Conservation (phyloP, 2,329 filamentous ascomycete genomes). For the Rhinocladiella mackenziei region DNA sequence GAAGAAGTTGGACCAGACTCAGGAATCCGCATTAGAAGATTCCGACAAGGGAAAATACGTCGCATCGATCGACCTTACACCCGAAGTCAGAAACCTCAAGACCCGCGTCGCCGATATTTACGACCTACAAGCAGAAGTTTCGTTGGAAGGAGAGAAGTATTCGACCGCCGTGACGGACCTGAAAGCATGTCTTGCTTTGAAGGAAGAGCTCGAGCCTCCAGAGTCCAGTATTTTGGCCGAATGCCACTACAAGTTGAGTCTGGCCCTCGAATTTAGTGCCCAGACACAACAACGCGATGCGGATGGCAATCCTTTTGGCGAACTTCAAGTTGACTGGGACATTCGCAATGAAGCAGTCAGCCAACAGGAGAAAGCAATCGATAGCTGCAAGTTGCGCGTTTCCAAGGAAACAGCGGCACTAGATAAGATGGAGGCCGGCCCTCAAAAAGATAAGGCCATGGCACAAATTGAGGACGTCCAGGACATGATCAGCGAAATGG, state of each 20-base stretch:
- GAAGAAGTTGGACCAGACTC: constrained; percentile 52
- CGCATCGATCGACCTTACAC: constrained; percentile 33
- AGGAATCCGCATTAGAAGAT: constrained; percentile 36
- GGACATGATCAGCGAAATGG: constrained; percentile 59
- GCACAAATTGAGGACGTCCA: constrained; percentile 55
- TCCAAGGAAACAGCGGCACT: constrained; percentile 50
- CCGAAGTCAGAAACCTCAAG: constrained; percentile 60
- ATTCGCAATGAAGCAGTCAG: constrained; percentile 55
- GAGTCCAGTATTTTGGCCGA: constrained; percentile 86
- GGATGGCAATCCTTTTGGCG: constrained; percentile 41
- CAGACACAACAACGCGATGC: constrained; percentile 52
- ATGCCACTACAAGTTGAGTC: constrained; percentile 91
- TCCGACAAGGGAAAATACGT: constrained; percentile 44
- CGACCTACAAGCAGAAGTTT: constrained; percentile 91
- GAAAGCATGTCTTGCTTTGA: constrained; percentile 70
- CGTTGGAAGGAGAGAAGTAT: constrained; percentile 93
- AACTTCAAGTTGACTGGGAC: constrained; percentile 48
- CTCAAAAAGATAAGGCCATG: constrained; percentile 39
- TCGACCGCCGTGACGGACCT: constrained; percentile 81
- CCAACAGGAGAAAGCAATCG: constrained; percentile 59
- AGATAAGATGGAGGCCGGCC: constrained; percentile 37
- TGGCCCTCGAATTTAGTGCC: constrained; percentile 90
- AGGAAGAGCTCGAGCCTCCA: constrained; percentile 70
- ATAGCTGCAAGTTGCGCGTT: constrained; percentile 54
- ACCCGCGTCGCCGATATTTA: constrained; percentile 89